phyloP scores from a whole-genome alignment of 805 yeast species.

The Cyberlindnera mrakii region DNA sequence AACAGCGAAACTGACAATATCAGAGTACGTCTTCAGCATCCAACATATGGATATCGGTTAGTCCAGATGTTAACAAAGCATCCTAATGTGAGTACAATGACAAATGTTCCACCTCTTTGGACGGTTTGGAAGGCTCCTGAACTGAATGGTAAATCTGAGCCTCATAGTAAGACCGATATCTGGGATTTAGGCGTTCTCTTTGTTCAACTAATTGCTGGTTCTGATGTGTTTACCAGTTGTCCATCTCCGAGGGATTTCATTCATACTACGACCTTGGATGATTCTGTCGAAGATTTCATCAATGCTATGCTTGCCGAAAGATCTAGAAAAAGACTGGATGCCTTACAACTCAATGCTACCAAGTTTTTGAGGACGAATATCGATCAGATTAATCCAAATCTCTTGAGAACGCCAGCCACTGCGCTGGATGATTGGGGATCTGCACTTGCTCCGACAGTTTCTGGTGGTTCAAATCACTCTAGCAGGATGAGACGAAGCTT shows the following conservation, averaged over 20 bases:
- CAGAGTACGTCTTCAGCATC: conserved; percentile 51
- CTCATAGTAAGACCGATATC: conserved; percentile 80
- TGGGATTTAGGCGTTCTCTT: conserved; percentile 89
- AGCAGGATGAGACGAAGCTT: conserved; percentile 32
- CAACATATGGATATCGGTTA: conserved; percentile 51
- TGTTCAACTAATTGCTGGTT: conserved; percentile 58
- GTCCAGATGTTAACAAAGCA: conserved; percentile 33
- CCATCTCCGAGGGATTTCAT: conserved; percentile 63
- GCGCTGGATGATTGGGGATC: conserved; percentile 11
- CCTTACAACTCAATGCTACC: conserved; percentile 78
- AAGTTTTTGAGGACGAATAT: conserved; percentile 75
- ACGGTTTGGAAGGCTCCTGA: conserved; percentile 81
- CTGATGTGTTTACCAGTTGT: conserved; percentile 46
- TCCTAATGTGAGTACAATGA: conserved; percentile 27
- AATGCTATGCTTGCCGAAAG: conserved; percentile 57
- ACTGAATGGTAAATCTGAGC: conserved; percentile 35
- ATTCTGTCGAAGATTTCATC: conserved; percentile 60
- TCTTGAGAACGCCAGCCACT: conserved; percentile 10
- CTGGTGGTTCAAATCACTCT: conserved; percentile 21
- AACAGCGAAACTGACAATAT: conserved; percentile 49
- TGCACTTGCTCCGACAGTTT: conserved; percentile 20
- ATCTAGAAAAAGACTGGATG: conserved; percentile 69
- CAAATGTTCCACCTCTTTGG: conserved; percentile 16
- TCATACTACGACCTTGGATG: conserved; percentile 39
- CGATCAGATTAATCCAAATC: conserved; percentile 29